Base-by-base conservation (phyloP, 2,329 filamentous ascomycete genomes). In the Chaetomium olivaceum region DNA sequence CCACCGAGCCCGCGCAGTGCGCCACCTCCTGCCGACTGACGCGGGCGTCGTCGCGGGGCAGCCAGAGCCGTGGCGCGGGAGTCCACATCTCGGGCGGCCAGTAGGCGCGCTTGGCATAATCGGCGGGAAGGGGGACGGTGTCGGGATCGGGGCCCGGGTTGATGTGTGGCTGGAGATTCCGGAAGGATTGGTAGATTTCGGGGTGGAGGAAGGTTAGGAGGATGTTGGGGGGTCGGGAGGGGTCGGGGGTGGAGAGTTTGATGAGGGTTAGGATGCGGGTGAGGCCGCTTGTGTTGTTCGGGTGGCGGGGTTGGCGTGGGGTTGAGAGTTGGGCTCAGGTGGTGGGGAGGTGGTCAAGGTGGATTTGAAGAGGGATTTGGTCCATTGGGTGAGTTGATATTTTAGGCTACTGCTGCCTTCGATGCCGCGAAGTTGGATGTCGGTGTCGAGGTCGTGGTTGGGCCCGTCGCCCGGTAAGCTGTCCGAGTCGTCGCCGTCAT, bases 1-100 rank as follows among this genome's bases (percentile, higher is more conserved):
- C 83, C 51, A 91, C 88, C 27, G 91, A 84, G 69, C 85, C 85
- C 70, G 82, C 81, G 0, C 88, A 89, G 70, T 91, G 85, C 50
- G 81, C 80, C 64, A 93, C 83, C 76, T 93, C 91, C 74, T 93
- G 90, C 71, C 80, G 80, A 65, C 86, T 90, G 46, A 94, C 84
- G 27, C 90, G 89, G 29, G 85, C 83, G 1, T 83, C 80, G 74
- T 95, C 91, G 61, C 85, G 83, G 1, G 91, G 91, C 31, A 95
- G 87, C 91, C 91, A 95, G 33, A 95, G 81, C 8, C 88, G 79
- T 3, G 89, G 89, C 0, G 85, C 78, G 50, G 83, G 79, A 59
- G 83, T 80, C 52, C 79, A 85, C 74, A 92, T 86, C 9, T 89
- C 85, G 0, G 91, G 90, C 69, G 92, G 88, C 77, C 83, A 87